These are phyloP conservation scores for Plasmodium gaboni DNA, from an alignment of 169 alveolate genomes.

Conservation along the genomic window DNA sequence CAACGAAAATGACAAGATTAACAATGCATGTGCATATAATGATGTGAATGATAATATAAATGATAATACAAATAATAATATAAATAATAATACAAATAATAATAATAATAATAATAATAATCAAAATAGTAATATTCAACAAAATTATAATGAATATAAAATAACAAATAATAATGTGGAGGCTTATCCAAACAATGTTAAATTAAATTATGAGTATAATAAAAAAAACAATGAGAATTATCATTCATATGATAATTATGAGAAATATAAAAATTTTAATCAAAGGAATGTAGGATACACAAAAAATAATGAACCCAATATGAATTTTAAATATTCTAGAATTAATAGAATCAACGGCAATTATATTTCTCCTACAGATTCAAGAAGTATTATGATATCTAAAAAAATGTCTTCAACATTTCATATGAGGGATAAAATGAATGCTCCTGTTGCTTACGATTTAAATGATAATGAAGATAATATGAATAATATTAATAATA, in stretches of 20 bases:
- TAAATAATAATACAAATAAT: constrained; percentile 1
- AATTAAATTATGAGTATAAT: not conserved
- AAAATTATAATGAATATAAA: constrained; percentile 4
- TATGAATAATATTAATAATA: not conserved
- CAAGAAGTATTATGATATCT: constrained; percentile 3
- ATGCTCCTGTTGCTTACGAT: constrained; percentile 15
- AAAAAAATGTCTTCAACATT: constrained; percentile 3
- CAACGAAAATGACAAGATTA: constrained; percentile 42
- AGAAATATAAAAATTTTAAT: not conserved
- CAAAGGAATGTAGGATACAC: not conserved
- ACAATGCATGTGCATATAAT: constrained; percentile 9
- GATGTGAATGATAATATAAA: not conserved
- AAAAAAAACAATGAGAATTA: constrained; percentile 21
- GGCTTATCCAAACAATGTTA: constrained; percentile 3
- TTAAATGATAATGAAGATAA: constrained; percentile 6
- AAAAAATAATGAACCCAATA: constrained; percentile 9
- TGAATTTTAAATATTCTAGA: constrained; percentile 31
- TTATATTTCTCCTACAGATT: constrained; percentile 1
- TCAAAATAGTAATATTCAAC: not conserved
- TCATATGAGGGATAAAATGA: constrained; percentile 36
- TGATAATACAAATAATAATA: not conserved
- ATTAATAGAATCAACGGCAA: constrained; percentile 1
- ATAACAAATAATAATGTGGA: not conserved
- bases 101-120: not conserved
- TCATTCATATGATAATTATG: not conserved